Base-by-base conservation (phyloP, 257 asterid species). In the Sherardia arvensis region DNA sequence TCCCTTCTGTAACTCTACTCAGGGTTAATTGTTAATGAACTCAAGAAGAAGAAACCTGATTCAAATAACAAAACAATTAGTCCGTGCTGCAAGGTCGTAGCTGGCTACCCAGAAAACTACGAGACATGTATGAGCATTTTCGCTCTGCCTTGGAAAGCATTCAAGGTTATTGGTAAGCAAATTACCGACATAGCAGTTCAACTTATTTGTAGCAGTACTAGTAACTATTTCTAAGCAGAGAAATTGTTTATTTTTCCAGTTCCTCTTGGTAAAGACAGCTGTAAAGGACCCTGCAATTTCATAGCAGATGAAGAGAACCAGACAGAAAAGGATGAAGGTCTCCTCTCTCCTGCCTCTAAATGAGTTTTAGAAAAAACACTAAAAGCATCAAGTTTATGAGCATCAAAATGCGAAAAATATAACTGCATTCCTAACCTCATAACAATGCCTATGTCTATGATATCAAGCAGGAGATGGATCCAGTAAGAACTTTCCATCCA, bases 41-140 rank as follows among this genome's bases (percentile, higher is more conserved):
- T 26, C 11, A 56, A 66, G 64, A 28, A 17, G 70, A 23, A 38
- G 40, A 27, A 3, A 6, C 3, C 4, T 11, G 18, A 17, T 5
- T 4, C 45, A 1, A 3, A 2, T 2, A 18, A 21, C 48, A 1
- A 65, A 33, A 53, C 8, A 11, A 8, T 12, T 9, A 36, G 58
- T 25, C 20, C 61, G 8, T n/a, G 53, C 55, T 33, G 38, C 55
- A 26, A n/a, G 30, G 43, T 34, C 48, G 17, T 10, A 0, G 29
- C 59, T 30, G 32, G 53, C n/a, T 57, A 67, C 43, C 85, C 88
- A 32, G 72, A 29, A 18, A 80, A 80, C 76, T 83, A 74, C 71
- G 27, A 71, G 68, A 78, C 79, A 21, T 78, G 82, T 47, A 59
- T 67, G 33, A 43, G 65, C 40, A 47, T 80, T 47, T 66, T 78